Evolutionary conservation across 331 rosid genomes (phyloP), one percentile per base, ranked within the genome.

Genomic region (Malus hybrid): DNA sequence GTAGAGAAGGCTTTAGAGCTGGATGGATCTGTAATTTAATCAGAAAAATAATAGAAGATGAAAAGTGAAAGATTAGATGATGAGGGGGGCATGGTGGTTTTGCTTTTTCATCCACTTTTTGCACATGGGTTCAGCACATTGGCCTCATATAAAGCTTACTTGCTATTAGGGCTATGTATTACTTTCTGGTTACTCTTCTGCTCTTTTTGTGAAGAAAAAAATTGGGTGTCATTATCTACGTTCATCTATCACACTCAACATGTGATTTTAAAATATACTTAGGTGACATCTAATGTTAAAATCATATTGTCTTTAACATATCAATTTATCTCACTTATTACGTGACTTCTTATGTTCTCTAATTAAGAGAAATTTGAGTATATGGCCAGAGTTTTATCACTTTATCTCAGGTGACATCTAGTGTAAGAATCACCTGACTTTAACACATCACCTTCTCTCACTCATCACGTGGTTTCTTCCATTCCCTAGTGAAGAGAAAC

Each of bases 101-200:
- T 81, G 70, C 86, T 88, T 89, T 83, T 80, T 82, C 66, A 32
- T 59, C 73, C 71, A 73, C 92, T 89, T 91, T 89, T 74, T 62
- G 96, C 97, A 91, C 96, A 88, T 93, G 98, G 88, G 79, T 85
- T 73, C 65, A 73, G 81, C 6, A 65, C 83, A 83, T 81, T 83
- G 84, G 87, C 82, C 83, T 85, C 61, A 2, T 16, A 76, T 65
- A 89, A 83, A 84, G 91, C 73, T 90, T 91, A 86, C 98, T 93
- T 91, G 91, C 67, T 81, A n/a, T 72, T 81, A 62, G 83, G 90
- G 88, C 76, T 84, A 85, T 88, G 92, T 78, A 87, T 89, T 88
- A 84, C 89, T 89, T 89, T 86, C 78, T 80, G 81, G 50, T 70
- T 77, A 75, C 84, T 80, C 70, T 52, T 52, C 82, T 80, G 79